These are phyloP conservation scores for Didymella pomorum DNA, from an alignment of 2,329 filamentous ascomycete genomes.

Conservation along the genomic window DNA sequence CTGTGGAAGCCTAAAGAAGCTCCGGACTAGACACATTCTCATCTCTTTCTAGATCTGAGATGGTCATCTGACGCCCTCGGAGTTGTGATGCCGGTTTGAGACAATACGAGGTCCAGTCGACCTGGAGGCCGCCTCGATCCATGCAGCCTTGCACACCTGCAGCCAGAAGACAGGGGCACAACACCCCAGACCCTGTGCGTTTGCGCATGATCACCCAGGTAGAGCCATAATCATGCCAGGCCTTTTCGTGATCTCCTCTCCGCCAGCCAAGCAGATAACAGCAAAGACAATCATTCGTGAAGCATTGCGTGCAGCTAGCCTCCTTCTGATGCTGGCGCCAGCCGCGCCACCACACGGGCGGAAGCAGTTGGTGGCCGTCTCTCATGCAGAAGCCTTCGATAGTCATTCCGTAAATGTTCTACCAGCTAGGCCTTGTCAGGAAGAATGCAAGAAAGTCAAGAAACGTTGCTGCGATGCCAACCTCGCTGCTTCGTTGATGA, in stretches of 20 bases:
- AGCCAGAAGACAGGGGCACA: constrained; percentile 1
- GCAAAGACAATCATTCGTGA: constrained; percentile 16
- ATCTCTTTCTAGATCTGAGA: neutral
- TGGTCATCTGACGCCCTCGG: neutral
- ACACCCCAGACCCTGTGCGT: neutral
- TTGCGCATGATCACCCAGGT: constrained; percentile 7
- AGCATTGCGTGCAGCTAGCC: constrained; percentile 1
- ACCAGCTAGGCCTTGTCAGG: constrained; percentile 9
- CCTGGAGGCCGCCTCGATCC: neutral
- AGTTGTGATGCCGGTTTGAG: neutral
- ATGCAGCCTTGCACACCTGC: constrained; percentile 6
- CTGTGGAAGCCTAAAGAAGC: neutral
- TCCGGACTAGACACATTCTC: neutral
- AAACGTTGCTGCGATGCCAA: constrained; percentile 13
- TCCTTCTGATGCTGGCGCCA: constrained; percentile 8
- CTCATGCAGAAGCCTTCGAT: constrained; percentile 21
- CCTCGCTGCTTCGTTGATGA: neutral
- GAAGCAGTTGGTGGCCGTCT: constrained; percentile 17
- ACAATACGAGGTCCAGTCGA: neutral
- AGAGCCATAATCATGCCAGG: constrained; percentile 13
- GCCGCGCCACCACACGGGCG: constrained; percentile 19
- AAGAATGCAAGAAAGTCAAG: constrained; percentile 18
- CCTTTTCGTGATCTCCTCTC: neutral
- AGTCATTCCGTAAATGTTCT: constrained; percentile 19
- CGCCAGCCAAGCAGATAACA: constrained; percentile 21